Base-by-base conservation (phyloP, 441 rosid genomes). In the Cnidoscolus chayamansa region DNA sequence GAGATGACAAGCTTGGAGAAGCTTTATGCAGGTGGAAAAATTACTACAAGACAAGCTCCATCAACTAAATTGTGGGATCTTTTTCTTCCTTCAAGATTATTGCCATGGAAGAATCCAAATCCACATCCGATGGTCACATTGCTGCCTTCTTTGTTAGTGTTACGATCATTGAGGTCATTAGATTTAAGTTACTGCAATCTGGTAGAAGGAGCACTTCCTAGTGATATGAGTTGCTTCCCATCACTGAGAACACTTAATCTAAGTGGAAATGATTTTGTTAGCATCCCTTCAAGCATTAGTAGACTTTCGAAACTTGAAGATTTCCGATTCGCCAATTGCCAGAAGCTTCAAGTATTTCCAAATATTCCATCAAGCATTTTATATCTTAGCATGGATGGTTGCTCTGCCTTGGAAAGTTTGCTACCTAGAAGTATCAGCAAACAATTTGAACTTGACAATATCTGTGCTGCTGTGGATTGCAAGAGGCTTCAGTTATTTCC, bases 401-500 rank as follows among this genome's bases (percentile, higher is more conserved):
- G 66, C n/a, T 20, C 50, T 64, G 59, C 65, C n/a, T 45, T 64
- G 68, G 68, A 64, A 64, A 30, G 54, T 19, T 47, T 77, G 68
- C 64, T 60, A 60, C 64, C 89, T 3, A 61, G 70, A 12, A 73
- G 78, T 40, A 71, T 86, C 65, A 71, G 51, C 45, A 73, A 43
- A 47, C 87, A 85, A 17, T 63, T 75, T 45, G 75, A 68, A 45
- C 79, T 87, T 30, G 35, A 7, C 35, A 10, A 6, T 47, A 81
- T 86, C 30, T 3, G 56, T 1, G 35, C 86, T 60, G 72, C 67
- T 60, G 72, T 65, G 4, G 30, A 69, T 51, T 83, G 85, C 62
- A 72, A 20, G 73, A 74, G 73, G 66, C 87, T 86, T 43, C 74
- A 68, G 75, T 80, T 80, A 63, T 62, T 87, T 71, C 84, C 87